Conservation (phyloP, 2,329 filamentous ascomycete species). For the Microdochium nivale region DNA sequence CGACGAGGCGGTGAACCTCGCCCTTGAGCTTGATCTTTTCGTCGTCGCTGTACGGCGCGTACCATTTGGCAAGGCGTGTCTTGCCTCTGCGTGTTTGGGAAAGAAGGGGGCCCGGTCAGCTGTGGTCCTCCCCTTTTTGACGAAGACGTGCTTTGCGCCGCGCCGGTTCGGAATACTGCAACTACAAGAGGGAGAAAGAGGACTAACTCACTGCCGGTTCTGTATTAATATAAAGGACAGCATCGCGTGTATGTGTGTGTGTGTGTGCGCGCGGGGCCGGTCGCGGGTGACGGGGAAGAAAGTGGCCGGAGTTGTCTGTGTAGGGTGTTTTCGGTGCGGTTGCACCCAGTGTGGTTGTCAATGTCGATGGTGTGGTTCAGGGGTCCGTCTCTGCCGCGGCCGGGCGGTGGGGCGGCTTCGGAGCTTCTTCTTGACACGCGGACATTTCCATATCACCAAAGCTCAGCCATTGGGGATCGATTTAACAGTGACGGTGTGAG, state of each 20-base stretch:
- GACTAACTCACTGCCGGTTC: conserved; percentile 27
- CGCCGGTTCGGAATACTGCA: too few relatives aligned
- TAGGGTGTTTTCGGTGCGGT: neutral
- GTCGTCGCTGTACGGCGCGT: conserved; percentile 95
- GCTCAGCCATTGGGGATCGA: too few relatives aligned
- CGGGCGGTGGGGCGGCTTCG: neutral
- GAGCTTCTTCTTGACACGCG: too few relatives aligned
- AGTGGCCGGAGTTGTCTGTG: neutral
- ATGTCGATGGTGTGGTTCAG: neutral
- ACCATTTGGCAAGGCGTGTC: conserved; percentile 97
- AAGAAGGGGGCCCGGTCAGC: neutral
- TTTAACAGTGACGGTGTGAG: too few relatives aligned
- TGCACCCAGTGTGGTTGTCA: neutral
- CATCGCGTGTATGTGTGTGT: conserved; percentile 15
- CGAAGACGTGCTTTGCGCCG: too few relatives aligned
- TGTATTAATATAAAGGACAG: conserved; percentile 33
- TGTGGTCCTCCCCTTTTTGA: too few relatives aligned
- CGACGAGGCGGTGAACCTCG: conserved; percentile 96
- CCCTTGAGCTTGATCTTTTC: conserved; percentile 99
- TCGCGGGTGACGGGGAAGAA: neutral
- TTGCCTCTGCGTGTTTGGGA: conserved; percentile 62
- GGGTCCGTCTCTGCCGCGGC: neutral
- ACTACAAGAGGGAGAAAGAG: neutral
- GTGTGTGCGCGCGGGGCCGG: neutral
- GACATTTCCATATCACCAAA: too few relatives aligned